phyloP scores from a whole-genome alignment of 2,329 filamentous ascomycete species.

The Aspergillus chevalieri region DNA sequence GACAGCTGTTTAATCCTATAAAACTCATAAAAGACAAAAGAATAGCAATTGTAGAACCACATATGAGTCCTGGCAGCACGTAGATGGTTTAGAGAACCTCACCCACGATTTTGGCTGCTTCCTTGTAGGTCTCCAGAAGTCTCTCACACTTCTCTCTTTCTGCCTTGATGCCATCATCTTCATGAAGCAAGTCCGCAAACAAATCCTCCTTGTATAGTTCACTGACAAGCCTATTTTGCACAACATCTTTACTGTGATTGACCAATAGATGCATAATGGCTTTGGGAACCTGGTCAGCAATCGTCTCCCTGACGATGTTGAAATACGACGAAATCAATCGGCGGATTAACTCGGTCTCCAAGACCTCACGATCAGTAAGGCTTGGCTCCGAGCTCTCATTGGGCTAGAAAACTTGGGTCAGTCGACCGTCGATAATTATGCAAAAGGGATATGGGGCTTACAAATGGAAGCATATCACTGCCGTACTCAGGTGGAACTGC shows the following conservation, averaged over 20 bases:
- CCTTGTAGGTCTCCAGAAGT: slow-evolving; percentile 87
- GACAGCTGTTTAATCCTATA: neutral
- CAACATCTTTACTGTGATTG: slow-evolving; percentile 96
- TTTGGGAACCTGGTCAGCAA: slow-evolving; percentile 96
- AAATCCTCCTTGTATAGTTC: slow-evolving; percentile 88
- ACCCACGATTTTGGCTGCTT: slow-evolving; percentile 96
- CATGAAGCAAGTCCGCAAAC: slow-evolving; percentile 90
- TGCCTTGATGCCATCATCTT: slow-evolving; percentile 95
- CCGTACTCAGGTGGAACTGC: slow-evolving; percentile 32
- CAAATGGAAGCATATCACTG: slow-evolving; percentile 41
- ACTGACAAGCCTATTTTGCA: slow-evolving; percentile 93
- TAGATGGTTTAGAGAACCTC: slow-evolving; percentile 66
- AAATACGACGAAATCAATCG: slow-evolving; percentile 97
- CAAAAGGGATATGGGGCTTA: slow-evolving; percentile 30
- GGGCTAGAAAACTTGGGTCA: slow-evolving; percentile 20
- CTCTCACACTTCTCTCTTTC: slow-evolving; percentile 98
- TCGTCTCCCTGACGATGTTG: slow-evolving; percentile 97
- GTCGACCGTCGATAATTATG: neutral
- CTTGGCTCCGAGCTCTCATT: slow-evolving; percentile 63
- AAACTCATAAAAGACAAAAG: too few relatives aligned
- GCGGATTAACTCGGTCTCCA: slow-evolving; percentile 96
- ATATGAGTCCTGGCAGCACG: neutral
- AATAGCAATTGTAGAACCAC: neutral
- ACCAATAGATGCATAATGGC: slow-evolving; percentile 98
- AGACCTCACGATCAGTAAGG: slow-evolving; percentile 87